Base-by-base conservation (phyloP, 2,329 filamentous ascomycete genomes). In the Aplosporella prunicola region DNA sequence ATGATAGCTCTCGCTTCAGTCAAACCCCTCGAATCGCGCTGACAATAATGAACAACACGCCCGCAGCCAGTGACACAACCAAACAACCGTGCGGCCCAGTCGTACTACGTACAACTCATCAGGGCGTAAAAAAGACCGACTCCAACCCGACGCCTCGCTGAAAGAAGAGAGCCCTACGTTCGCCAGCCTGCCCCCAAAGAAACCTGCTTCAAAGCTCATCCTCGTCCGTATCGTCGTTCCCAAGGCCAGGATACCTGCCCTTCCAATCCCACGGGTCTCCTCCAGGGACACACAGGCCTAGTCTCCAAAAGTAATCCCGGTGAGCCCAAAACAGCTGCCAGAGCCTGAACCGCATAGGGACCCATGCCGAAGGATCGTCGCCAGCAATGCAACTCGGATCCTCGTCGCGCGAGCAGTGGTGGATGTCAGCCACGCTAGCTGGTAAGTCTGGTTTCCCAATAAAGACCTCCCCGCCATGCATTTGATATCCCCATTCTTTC, bases 241-340 rank as follows among this genome's bases (percentile, higher is more conserved):
- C 42, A 26, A 45, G 43, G 27, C 48, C 47, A 1, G 54, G 51
- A 42, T 60, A 56, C 30, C 69, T 66, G 43, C 71, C 63, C 13
- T 56, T 74, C 80, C 80, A 83, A 47, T 83, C 73, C 30, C 67
- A 65, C 3, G 79, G 78, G 54, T 82, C 80, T 9, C 83, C 82
- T 9, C 82, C 82, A 0, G 89, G 88, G 2, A 95, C 68, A 62
- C 91, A 98, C 20, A 96, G 64, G 0, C 91, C 91, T 36, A 98
- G 60, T 40, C 91, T 72, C 84, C 86, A 93, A 61, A 98, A 96
- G 60, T 98, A 98, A 63, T 98, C 91, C 25, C 91, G 69, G 62
- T 98, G 91, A 1, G 88, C 83, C 59, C 93, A 93, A 53, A 96
- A 80, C 6, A 95, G 65, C 61, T 94, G 78, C 86, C 89, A 94